Evolutionary conservation across 176 grass and related monocot genomes (phyloP).

Genomic region (Musa schizocarpa): DNA sequence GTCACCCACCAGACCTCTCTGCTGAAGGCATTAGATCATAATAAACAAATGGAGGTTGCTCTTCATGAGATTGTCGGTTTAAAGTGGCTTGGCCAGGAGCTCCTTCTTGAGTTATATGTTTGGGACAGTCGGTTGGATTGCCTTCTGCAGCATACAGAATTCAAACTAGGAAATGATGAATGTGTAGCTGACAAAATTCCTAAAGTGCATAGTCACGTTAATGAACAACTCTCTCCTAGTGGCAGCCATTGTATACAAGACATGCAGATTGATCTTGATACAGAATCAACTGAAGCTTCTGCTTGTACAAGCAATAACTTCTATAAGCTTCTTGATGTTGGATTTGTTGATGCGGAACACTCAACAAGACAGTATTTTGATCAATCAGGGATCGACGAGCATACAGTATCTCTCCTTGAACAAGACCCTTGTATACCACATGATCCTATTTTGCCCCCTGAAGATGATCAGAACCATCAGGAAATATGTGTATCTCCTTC

Average conservation of each 20-base stretch:
- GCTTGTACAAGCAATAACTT: constrained; percentile 12
- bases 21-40: constrained; percentile 27
- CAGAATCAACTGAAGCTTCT: constrained; percentile 1
- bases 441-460: constrained; percentile 20
- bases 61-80: constrained; percentile 51
- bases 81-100: constrained; percentile 77
- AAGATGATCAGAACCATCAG: constrained; percentile 21
- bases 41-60: constrained; percentile 26
- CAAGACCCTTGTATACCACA: constrained; percentile 8
- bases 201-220: constrained; percentile 16
- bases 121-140: constrained; percentile 83
- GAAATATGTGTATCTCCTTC: constrained; percentile 21
- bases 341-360: constrained; percentile 3
- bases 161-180: constrained; percentile 20
- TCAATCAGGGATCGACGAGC: background rate
- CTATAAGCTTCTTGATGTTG: constrained; percentile 17
- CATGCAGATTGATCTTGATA: constrained; percentile 6
- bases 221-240: constrained; percentile 3
- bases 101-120: constrained; percentile 66
- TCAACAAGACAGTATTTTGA: background rate
- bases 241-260: background rate
- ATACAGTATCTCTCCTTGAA: constrained; percentile 27
- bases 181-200: constrained; percentile 9
- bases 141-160: constrained; percentile 41
- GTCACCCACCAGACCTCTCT: constrained; percentile 42